A percentile compares a stretch with the other conserved stretches of the same genome.
phyloP scores from a whole-genome alignment of 2,329 filamentous ascomycete genomes.

The Paecilomyces niveus region DNA sequence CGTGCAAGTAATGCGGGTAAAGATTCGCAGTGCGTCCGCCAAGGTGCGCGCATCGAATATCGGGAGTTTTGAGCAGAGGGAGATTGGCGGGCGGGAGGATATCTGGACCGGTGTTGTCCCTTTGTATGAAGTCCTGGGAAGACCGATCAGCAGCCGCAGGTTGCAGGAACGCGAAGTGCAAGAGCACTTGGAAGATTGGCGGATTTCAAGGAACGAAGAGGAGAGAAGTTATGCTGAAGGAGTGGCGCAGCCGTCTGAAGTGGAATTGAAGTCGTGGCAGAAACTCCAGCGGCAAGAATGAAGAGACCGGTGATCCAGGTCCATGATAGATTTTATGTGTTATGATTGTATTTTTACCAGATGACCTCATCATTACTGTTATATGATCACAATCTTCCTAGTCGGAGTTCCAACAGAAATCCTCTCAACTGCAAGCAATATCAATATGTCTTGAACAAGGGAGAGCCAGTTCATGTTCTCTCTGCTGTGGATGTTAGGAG shows the following conservation, averaged over 20 bases:
- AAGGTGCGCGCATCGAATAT: slow-evolving; percentile 5
- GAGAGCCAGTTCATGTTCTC: too few species aligned
- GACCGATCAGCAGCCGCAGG: slow-evolving; percentile 2
- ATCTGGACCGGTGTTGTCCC: slow-evolving; percentile 6
- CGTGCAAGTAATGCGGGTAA: slow-evolving; percentile 7
- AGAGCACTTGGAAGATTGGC: not conserved
- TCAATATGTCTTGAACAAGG: too few species aligned
- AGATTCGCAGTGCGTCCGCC: slow-evolving; percentile 3
- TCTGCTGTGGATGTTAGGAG: too few species aligned
- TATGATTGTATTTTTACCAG: not conserved
- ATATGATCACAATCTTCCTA: not conserved
- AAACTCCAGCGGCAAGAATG: not conserved
- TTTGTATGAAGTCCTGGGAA: slow-evolving; percentile 3
- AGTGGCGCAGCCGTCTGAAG: not conserved
- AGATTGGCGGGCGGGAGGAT: slow-evolving; percentile 3
- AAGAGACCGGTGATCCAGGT: not conserved
- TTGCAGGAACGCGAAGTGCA: not conserved
- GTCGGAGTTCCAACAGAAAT: too few species aligned
- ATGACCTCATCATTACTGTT: not conserved
- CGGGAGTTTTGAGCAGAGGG: slow-evolving; percentile 2
- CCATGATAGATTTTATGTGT: not conserved
- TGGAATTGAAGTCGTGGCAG: not conserved
- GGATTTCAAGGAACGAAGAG: not conserved
- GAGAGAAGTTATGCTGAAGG: not conserved
- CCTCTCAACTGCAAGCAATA: too few species aligned